phyloP scores from a whole-genome alignment of 805 yeast species.

The Kuraishia cidri region DNA sequence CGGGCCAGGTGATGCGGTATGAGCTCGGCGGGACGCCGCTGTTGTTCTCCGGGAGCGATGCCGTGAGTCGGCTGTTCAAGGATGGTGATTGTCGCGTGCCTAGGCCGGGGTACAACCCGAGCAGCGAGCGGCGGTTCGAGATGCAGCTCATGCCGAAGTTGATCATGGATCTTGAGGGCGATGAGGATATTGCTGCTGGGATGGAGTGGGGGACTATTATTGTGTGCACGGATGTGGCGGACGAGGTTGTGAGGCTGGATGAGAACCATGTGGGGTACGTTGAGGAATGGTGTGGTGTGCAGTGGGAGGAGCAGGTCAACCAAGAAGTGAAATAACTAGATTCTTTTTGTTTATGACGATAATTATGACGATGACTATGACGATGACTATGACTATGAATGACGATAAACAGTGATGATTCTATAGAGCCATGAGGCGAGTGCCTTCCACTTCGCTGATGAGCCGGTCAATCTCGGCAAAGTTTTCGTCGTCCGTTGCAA shows the following conservation, averaged over 20 bases:
- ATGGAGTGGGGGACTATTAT: conserved; percentile 98
- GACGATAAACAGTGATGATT: no score
- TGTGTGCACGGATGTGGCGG: conserved; percentile 52
- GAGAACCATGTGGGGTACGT: conserved; percentile 50
- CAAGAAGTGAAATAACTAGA: not conserved
- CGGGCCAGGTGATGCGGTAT: conserved; percentile 81
- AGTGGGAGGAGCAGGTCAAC: conserved; percentile 4
- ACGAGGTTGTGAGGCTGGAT: conserved; percentile 27
- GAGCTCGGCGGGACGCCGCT: conserved; percentile 75
- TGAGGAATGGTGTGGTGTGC: conserved; percentile 6
- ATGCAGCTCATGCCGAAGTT: conserved; percentile 92
- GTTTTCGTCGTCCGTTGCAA: conserved; percentile 65
- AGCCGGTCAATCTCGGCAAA: conserved; percentile 72
- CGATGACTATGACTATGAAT: no score
- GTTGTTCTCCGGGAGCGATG: conserved; percentile 58
- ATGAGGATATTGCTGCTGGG: conserved; percentile 43
- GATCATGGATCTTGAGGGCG: conserved; percentile 69
- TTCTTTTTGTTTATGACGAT: no score
- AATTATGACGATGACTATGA: no score
- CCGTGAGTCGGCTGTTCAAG: conserved; percentile 33
- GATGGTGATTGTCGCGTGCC: conserved; percentile 34
- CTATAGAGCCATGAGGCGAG: conserved; percentile 1
- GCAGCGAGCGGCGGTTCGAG: conserved; percentile 61
- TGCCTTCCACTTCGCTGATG: conserved; percentile 36
- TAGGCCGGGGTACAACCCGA: conserved; percentile 50